Conservation (phyloP, 2,329 filamentous ascomycete genomes). For the Ascochyta lentis region DNA sequence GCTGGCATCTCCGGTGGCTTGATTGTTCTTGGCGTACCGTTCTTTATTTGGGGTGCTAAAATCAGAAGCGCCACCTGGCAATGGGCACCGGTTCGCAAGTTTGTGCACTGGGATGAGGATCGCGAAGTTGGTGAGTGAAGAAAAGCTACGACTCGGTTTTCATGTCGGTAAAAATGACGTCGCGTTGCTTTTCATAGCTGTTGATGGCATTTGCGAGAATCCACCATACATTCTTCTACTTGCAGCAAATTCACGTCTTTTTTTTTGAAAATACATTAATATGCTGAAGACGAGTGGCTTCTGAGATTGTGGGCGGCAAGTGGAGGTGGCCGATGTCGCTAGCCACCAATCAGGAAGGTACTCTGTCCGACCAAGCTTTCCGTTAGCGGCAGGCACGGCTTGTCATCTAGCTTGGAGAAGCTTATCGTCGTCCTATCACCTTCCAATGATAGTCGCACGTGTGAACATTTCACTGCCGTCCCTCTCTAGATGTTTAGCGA, state of each 20-base stretch:
- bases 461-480: conserved; percentile 11
- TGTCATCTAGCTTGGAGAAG: conserved; percentile 25
- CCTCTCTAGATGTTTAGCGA: neutral
- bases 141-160: neutral
- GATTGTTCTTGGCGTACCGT: conserved; percentile 54
- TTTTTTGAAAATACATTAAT: neutral
- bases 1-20: conserved; percentile 60
- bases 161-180: no score
- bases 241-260: no score
- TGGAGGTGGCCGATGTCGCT: conserved; percentile 18
- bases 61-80: conserved; percentile 58
- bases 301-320: neutral
- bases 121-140: conserved; percentile 60
- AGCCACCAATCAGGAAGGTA: conserved; percentile 30
- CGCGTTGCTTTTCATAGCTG: no score
- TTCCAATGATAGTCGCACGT: conserved; percentile 24
- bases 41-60: conserved; percentile 60
- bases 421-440: conserved; percentile 27
- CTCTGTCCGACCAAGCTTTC: conserved; percentile 25
- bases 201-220: no score
- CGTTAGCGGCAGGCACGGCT: conserved; percentile 14
- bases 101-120: conserved; percentile 60
- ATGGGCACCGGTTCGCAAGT: conserved; percentile 55
- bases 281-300: neutral
- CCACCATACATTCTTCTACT: no score